Conservation (phyloP, 768 basidiomycete species). For the Xerocomellus dryophilus region DNA sequence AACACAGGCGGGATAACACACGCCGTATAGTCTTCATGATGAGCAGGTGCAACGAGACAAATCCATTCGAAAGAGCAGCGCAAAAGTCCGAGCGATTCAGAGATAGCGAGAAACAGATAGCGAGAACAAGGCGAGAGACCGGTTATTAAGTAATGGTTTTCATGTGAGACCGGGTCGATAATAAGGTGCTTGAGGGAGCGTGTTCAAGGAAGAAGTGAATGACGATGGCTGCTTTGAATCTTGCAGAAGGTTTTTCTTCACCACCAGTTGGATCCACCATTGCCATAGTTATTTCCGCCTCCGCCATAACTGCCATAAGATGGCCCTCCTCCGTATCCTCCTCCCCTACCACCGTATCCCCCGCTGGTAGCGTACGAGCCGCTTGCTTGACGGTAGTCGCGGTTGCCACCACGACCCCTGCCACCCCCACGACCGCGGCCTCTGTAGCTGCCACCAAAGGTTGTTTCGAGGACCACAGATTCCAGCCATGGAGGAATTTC, state of each 20-base stretch:
- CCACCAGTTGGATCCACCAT: constrained; percentile 47
- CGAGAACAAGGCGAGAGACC: constrained; percentile 17
- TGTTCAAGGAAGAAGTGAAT: constrained; percentile 4
- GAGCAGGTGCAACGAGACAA: constrained; percentile 56
- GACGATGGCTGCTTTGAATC: constrained; percentile 9
- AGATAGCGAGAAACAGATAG: constrained; percentile 31
- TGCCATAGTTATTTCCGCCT: constrained; percentile 31
- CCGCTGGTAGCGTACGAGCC: constrained; percentile 34
- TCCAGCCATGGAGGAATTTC: constrained; percentile 92
- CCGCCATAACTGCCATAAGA: constrained; percentile 28
- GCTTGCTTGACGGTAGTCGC: constrained; percentile 34
- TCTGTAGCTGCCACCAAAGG: constrained; percentile 58
- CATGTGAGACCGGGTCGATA: constrained; percentile 20
- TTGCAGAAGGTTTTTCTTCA: constrained; percentile 28
- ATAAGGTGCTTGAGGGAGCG: constrained; percentile 15
- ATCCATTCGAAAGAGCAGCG: constrained; percentile 63
- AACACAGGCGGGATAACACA: constrained; percentile 42
- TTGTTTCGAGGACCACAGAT: constrained; percentile 75
- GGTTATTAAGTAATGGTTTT: constrained; percentile 25
- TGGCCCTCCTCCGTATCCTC: constrained; percentile 40
- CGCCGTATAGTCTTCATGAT: constrained; percentile 43
- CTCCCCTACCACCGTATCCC: constrained; percentile 31
- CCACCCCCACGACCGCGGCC: constrained; percentile 54
- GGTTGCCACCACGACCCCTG: constrained; percentile 36
- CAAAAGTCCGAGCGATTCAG: constrained; percentile 42